These are phyloP conservation scores for Hyaloscypha finlandica DNA, from an alignment of 495 filamentous ascomycete genomes.

Conservation along the genomic window DNA sequence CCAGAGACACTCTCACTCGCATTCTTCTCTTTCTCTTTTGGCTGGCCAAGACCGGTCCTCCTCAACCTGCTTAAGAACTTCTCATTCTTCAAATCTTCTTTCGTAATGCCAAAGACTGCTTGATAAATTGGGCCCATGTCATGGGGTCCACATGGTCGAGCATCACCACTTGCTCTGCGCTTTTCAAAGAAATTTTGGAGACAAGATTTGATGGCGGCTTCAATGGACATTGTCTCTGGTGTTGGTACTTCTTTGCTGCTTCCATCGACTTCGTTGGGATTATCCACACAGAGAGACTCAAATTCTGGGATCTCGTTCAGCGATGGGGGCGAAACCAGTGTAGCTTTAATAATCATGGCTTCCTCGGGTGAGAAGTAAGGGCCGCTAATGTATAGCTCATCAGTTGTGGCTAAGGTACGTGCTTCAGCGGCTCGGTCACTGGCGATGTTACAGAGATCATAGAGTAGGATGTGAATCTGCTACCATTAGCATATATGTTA, in stretches of 20 bases:
- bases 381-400: conserved; percentile 36
- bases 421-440: conserved; percentile 24
- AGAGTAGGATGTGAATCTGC: conserved; percentile 27
- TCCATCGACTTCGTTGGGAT: conserved; percentile 12
- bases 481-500: conserved; percentile 24
- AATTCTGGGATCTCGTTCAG: conserved; percentile 29
- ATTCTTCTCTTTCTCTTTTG: conserved; percentile 25
- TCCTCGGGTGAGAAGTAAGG: conserved; percentile 36
- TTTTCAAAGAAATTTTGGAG: conserved; percentile 36
- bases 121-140: conserved; percentile 28
- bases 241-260: conserved; percentile 15
- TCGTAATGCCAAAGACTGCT: conserved; percentile 27
- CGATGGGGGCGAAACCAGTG: conserved; percentile 23
- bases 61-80: conserved; percentile 28
- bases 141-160: conserved; percentile 33
- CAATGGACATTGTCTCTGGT: conserved; percentile 26
- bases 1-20: conserved; percentile 25
- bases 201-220: conserved; percentile 29
- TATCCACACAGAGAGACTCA: conserved; percentile 21
- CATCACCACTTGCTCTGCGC: conserved; percentile 36
- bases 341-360: conserved; percentile 28
- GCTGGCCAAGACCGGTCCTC: conserved; percentile 22
- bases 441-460: conserved; percentile 26
- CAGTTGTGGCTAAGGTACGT: conserved; percentile 32
- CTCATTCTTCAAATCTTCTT: conserved; percentile 24